Evolutionary conservation across 225 moss, liverwort and hornwort species (phyloP).

Genomic region (Straminergon stramineum): DNA sequence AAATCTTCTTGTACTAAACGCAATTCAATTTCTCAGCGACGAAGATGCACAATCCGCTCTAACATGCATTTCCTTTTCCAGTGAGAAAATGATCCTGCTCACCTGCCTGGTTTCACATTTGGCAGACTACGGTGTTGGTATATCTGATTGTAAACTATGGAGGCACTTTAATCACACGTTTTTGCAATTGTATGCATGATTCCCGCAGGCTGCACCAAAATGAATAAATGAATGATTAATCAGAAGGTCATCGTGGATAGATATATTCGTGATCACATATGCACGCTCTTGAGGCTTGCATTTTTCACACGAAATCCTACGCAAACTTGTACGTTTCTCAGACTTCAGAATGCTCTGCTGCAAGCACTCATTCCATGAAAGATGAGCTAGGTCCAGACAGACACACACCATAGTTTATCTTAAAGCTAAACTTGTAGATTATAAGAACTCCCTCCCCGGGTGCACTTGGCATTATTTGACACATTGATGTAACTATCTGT

Average conservation of each 20-base stretch:
- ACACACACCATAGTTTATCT: background rate
- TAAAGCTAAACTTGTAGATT: background rate
- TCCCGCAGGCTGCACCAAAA: background rate
- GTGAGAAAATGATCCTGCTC: background rate
- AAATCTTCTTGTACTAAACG: background rate
- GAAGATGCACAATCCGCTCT: background rate
- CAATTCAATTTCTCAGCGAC: background rate
- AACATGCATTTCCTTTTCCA: background rate
- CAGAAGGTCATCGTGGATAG: background rate
- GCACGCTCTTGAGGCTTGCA: background rate
- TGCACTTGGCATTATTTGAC: background rate
- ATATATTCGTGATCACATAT: background rate
- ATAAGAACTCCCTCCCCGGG: no score
- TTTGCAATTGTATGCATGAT: no score
- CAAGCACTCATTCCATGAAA: background rate
- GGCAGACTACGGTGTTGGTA: background rate
- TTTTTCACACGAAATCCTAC: background rate
- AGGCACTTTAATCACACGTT: background rate
- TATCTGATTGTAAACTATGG: background rate
- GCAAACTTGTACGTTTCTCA: background rate
- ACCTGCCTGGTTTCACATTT: background rate
- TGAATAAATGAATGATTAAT: background rate
- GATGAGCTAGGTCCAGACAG: background rate
- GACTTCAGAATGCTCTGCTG: background rate
- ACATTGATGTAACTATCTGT: background rate